Percentiles rank a stretch among this genome's conserved stretches.
Evolutionary conservation across 805 yeast species (phyloP).

Genomic region (Priceomyces fermenticarens): DNA sequence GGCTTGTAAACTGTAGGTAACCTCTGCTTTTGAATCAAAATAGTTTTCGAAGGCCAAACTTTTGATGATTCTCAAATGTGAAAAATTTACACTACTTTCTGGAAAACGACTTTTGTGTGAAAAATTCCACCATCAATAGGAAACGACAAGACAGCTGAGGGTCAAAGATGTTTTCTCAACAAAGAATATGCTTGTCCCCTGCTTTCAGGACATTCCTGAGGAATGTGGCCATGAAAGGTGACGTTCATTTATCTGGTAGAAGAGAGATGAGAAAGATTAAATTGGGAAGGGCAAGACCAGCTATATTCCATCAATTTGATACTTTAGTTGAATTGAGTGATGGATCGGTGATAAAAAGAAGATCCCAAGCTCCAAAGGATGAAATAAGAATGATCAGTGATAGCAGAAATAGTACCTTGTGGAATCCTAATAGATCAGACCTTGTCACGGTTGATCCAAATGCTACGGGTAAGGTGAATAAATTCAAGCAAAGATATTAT

Average conservation of each 20-base stretch:
- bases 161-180: background rate
- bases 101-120: background rate
- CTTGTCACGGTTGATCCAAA: conserved; percentile 72
- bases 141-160: background rate
- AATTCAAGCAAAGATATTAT: conserved; percentile 66
- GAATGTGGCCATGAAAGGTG: conserved; percentile 25
- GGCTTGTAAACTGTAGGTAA: conserved; percentile 2
- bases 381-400: conserved; percentile 85
- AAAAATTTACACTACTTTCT: conserved; percentile 5
- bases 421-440: conserved; percentile 88
- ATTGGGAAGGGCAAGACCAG: conserved; percentile 88
- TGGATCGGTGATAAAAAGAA: conserved; percentile 83
- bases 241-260: conserved; percentile 41
- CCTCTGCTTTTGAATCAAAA: conserved; percentile 1
- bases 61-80: conserved; percentile 4
- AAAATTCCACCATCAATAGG: background rate
- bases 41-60: conserved; percentile 3
- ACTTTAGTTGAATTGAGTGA: conserved; percentile 88
- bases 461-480: conserved; percentile 77
- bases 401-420: conserved; percentile 79
- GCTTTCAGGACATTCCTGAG: conserved; percentile 9
- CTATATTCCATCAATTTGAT: conserved; percentile 87
- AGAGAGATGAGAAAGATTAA: conserved; percentile 69
- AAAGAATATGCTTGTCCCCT: conserved; percentile 2
- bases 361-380: conserved; percentile 83